These are phyloP conservation scores for Chlamydomonas incerta DNA, from an alignment of 139 green algal genomes.

Conservation along the genomic window DNA sequence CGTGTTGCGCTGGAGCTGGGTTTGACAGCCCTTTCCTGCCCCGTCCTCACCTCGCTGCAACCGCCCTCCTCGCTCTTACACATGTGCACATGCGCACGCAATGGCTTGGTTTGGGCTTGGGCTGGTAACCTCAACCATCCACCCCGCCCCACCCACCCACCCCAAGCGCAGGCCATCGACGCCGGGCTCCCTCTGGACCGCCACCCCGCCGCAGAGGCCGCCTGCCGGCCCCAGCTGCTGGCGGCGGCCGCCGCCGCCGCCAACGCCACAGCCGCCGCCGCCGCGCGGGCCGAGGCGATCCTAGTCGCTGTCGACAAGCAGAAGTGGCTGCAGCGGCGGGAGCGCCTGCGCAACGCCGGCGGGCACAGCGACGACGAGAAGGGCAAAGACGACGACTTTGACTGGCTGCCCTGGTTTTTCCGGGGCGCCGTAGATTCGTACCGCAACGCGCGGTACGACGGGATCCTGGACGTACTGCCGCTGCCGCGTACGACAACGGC, in stretches of 20 bases:
- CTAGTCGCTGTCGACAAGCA: not conserved
- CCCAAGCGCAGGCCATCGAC: conserved; percentile 31
- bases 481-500: conserved; percentile 6
- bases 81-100: too few relatives aligned
- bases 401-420: too few relatives aligned
- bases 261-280: not conserved
- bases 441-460: not conserved
- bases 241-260: not conserved
- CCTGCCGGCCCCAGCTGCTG: conserved; percentile 11
- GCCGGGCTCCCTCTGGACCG: conserved; percentile 35
- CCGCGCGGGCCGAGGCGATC: not conserved
- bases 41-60: too few relatives aligned
- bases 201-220: conserved; percentile 10
- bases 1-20: too few relatives aligned
- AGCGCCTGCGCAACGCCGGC: not conserved
- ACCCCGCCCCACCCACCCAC: too few relatives aligned
- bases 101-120: too few relatives aligned
- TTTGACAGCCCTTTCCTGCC: too few relatives aligned
- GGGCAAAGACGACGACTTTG: too few relatives aligned
- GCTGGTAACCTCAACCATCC: too few relatives aligned
- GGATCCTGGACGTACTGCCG: not conserved
- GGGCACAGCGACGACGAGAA: not conserved
- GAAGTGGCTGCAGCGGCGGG: not conserved
- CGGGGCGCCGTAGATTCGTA: not conserved
- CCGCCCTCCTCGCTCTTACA: too few relatives aligned